phyloP scores from a whole-genome alignment of 345 rosid genomes.

The Mangifera indica region DNA sequence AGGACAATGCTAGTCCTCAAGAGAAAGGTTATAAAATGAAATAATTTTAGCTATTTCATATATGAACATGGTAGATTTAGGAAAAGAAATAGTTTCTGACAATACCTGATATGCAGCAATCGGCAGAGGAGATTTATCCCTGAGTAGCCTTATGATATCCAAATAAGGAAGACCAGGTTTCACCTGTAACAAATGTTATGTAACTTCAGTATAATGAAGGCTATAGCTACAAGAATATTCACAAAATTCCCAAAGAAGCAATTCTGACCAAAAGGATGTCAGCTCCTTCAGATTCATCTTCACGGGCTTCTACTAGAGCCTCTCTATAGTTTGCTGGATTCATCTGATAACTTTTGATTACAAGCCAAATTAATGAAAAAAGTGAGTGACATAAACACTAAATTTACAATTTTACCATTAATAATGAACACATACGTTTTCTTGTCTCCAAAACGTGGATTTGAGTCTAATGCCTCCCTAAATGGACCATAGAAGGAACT shows the following conservation, averaged over 20 bases:
- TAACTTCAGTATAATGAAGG: conserved; percentile 19
- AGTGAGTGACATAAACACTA: conserved; percentile 11
- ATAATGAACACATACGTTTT: conserved; percentile 57
- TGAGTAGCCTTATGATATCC: conserved; percentile 88
- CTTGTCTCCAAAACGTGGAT: conserved; percentile 93
- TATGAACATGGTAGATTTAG: no score
- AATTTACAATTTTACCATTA: not conserved
- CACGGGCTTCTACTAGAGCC: conserved; percentile 77
- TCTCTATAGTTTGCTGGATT: conserved; percentile 94
- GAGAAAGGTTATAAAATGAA: not conserved
- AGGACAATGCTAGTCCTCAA: not conserved
- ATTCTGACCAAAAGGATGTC: conserved; percentile 82
- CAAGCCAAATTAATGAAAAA: conserved; percentile 27
- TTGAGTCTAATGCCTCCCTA: conserved; percentile 89
- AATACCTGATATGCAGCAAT: conserved; percentile 92
- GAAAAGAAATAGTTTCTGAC: not conserved
- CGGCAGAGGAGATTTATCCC: conserved; percentile 75
- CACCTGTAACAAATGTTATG: conserved; percentile 47
- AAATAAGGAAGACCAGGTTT: conserved; percentile 97
- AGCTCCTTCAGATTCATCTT: conserved; percentile 96
- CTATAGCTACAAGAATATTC: not conserved
- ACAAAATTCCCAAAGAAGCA: conserved; percentile 9
- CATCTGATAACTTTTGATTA: conserved; percentile 85
- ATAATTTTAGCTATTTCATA: no score
- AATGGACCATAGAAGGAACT: conserved; percentile 97